Base-by-base conservation (phyloP, 1,284 basidiomycete genomes). In the Rhodotorula sp. region DNA sequence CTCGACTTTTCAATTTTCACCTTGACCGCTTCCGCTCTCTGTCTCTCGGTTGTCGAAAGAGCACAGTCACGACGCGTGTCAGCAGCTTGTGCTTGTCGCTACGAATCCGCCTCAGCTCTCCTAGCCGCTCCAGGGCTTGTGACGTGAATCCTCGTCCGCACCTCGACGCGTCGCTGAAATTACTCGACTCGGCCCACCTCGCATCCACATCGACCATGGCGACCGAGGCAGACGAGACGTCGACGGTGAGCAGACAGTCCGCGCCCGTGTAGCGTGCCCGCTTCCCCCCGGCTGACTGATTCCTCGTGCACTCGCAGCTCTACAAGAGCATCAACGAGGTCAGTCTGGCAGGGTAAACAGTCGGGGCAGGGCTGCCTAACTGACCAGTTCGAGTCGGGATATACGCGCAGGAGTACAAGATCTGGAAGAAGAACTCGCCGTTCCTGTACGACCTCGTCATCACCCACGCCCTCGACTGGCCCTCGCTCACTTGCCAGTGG, bases 391-490 rank as follows among this genome's bases (percentile, higher is more conserved):
- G 4, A 21, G 15, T 5, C 26, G 26, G 20, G 12, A 20, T 21
- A 5, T 3, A 3, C 16, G 8, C 10, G 43, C 66, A 85, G 83
- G 84, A 85, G 78, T 85, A 85, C 81, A 85, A 85, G 80, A 79
- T 78, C 61, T 79, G 92, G 92, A 97, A 97, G 87, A 97, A 70
- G 70, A 72, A 74, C 67, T 82, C 81, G 64, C 82, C 81, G 14
- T 97, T 97, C 83, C 87, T 98, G 39, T 99, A 99, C 83, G 96
- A 99, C 83, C 87, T 96, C 29, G 92, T 99, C 76, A 91, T 99
- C 79, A 98, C 96, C 0, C 95, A 98, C 81, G 96, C 97, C 39
- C 86, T 99, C 66, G 94, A 97, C 81, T 99, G 97, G 97, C 97
- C 97, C 23, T 93, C 90, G 79, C 82, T 99, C 79, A 99, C 97